Base-by-base conservation (phyloP, 345 rosid genomes). In the Sonneratia caseolaris region DNA sequence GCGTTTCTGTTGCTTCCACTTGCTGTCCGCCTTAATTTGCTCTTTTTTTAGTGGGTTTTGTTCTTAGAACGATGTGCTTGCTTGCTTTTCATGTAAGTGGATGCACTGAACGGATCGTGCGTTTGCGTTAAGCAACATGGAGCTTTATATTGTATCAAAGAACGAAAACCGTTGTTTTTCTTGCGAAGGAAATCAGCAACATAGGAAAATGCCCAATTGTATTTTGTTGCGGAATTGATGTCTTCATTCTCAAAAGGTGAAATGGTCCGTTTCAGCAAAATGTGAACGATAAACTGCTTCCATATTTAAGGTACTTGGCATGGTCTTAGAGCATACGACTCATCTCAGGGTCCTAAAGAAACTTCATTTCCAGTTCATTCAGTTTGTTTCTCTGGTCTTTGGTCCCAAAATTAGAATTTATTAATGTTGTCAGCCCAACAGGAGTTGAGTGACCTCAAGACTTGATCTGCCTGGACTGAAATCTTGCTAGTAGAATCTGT, bases 41-140 rank as follows among this genome's bases (percentile, higher is more conserved):
- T 71, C 51, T 66, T 62, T 55, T 13, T 64, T 42, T 57, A 57
- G 32, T 57, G 64, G 64, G 64, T n/a, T 57, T n/a, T 62, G 66
- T 13, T 32, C 18, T 32, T n/a, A 62, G 38, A 21, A 24, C 64
- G 7, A 21, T 59, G 64, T 22, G 22, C 36, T 59, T 19, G 22
- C 64, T 59, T 24, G 36, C 3, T 3, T 9, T 18, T 21, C 36
- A 59, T 7, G 14, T 10, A 21, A 55, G 22, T 16, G 4, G 18
- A 4, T 40, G 43, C 43, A 40, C 14, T 48, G 18, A 11, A 15
- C 53, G 0, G 14, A 2, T 48, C 14, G 0, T 12, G 53, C 18
- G 15, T 3, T 13, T 10, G 53, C 16, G 53, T 48, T 48, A 48
- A 48, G 53, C 53, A 14, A 13, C 0, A 48, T 3, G 18, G 53